Percentiles rank a stretch among this genome's conserved stretches.
Evolutionary conservation across 768 basidiomycete genomes (phyloP).

Genomic region (Serendipita vermifera): DNA sequence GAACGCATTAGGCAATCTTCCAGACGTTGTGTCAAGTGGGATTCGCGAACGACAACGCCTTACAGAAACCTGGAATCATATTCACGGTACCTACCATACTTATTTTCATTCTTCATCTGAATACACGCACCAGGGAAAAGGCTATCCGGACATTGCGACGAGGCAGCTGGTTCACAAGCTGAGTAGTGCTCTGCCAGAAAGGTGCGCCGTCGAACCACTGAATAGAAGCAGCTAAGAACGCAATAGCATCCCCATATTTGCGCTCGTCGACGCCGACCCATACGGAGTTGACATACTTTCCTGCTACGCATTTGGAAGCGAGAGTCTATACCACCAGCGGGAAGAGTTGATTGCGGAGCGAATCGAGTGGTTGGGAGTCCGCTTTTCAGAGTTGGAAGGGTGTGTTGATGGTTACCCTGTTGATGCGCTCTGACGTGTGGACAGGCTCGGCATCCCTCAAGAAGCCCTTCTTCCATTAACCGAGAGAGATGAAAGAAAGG

Average conservation of each 20-base stretch:
- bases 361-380: conserved; percentile 71
- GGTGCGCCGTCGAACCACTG: conserved; percentile 30
- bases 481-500: conserved; percentile 64
- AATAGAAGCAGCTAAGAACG: not conserved
- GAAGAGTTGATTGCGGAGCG: conserved; percentile 52
- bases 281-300: conserved; percentile 87
- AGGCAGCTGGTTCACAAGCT: conserved; percentile 69
- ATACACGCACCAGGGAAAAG: conserved; percentile 62
- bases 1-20: conserved; percentile 69
- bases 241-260: conserved; percentile 58
- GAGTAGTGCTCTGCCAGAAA: conserved; percentile 45
- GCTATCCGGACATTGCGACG: conserved; percentile 90
- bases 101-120: not conserved
- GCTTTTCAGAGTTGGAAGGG: conserved; percentile 51
- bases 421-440: not conserved
- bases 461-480: conserved; percentile 58
- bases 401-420: conserved; percentile 24
- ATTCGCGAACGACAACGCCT: conserved; percentile 35
- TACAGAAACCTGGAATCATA: conserved; percentile 56
- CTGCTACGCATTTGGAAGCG: conserved; percentile 74
- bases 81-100: conserved; percentile 45
- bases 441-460: conserved; percentile 46
- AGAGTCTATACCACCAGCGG: conserved; percentile 54
- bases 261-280: conserved; percentile 80
- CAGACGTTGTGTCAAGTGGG: conserved; percentile 59